A percentile compares a stretch with the other conserved stretches of the same genome.
phyloP scores from a whole-genome alignment of 331 rosid species.

The Telfairia occidentalis region DNA sequence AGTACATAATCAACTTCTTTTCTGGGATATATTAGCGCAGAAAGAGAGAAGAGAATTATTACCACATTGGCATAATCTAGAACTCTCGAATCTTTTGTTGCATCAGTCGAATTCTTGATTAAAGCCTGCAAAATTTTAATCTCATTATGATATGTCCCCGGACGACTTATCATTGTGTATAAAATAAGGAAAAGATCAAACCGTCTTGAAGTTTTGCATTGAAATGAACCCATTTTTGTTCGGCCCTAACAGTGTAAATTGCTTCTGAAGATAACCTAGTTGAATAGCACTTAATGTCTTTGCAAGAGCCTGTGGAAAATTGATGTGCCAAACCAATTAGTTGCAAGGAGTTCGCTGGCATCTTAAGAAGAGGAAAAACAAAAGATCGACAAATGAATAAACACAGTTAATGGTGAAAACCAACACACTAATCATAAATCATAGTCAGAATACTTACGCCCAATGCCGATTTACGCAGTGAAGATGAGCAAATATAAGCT shows the following conservation, averaged over 20 bases:
- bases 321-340: conserved; percentile 4
- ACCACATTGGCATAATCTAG: conserved; percentile 63
- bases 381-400: neutral
- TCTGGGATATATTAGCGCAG: neutral
- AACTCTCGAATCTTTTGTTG: conserved; percentile 66
- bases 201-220: conserved; percentile 83
- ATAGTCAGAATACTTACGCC: conserved; percentile 32
- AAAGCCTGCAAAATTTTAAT: conserved; percentile 39
- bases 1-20: conserved; percentile 1
- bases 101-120: conserved; percentile 57
- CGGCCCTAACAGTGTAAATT: conserved; percentile 56
- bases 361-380: neutral
- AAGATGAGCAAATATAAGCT: conserved; percentile 58
- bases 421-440: neutral
- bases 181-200: conserved; percentile 19
- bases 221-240: conserved; percentile 70
- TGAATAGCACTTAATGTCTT: conserved; percentile 60
- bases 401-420: neutral
- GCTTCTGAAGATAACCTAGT: conserved; percentile 60
- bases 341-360: neutral
- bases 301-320: conserved; percentile 58
- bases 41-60: conserved; percentile 10
- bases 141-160: neutral
- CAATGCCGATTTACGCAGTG: conserved; percentile 69
- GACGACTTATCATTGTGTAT: neutral